Base-by-base conservation (phyloP, 345 rosid genomes). In the Bruguiera parviflora region DNA sequence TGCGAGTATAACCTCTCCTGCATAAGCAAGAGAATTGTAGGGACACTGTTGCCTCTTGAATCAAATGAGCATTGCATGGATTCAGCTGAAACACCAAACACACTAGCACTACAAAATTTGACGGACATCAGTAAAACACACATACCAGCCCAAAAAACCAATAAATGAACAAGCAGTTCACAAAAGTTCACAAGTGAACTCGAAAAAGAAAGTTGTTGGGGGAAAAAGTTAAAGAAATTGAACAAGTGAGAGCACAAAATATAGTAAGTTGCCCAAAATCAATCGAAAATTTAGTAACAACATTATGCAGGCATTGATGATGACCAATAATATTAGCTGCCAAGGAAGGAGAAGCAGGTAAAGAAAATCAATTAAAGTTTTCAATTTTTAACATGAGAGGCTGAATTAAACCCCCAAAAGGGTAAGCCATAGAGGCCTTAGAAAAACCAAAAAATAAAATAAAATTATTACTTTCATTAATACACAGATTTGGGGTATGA, bases 61-160 rank as follows among this genome's bases (percentile, higher is more conserved):
- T 95, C 99, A 29, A 61, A 91, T 27, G 92, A 84, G 67, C 95
- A 88, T 73, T 94, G 97, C 99, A 94, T 94, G 37, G 97, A 94
- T 61, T 91, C 96, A 1, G 99, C 96, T 4, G 99, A 95, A 64
- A 95, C 99, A 8, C 99, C 97, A 81, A 95, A 95, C 63, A 95
- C 96, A 24, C 90, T 95, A 66, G 86, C 97, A 74, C 97, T 95
- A 83, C 77, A 82, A 60, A 69, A 58, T 66, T 46, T 67, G 61
- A 69, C 49, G n/a, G 43, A 15, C 25, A 29, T 35, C 68, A 67
- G 69, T 70, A 63, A 71, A 75, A 66, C 27, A 32, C 55, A 53
- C 28, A 21, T 20, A 61, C 10, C 49, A 15, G 18, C 19, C 19
- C 4, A 64, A 53, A 53, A 37, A 31, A 64, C 27, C 16, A 24